Evolutionary conservation across 495 filamentous ascomycete genomes (phyloP).

Genomic region (Penicillium verhagenii): DNA sequence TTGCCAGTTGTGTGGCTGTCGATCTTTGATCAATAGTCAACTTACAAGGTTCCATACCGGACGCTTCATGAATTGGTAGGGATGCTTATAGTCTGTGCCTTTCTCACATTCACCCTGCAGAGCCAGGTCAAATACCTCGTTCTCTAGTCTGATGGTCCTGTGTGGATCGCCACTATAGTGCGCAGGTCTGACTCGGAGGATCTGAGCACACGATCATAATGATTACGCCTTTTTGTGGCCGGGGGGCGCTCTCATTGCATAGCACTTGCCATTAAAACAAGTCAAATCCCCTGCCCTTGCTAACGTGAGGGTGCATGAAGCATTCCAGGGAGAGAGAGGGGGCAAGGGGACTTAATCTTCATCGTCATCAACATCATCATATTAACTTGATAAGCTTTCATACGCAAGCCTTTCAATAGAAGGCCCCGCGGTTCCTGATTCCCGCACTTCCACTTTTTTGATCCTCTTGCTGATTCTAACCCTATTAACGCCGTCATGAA

Average conservation of each 20-base stretch:
- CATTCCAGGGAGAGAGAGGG: no score
- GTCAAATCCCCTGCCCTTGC: constrained; percentile 22
- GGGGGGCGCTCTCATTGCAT: background rate
- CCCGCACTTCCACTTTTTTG: background rate
- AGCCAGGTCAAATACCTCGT: background rate
- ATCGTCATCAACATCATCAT: no score
- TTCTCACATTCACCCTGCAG: constrained; percentile 6
- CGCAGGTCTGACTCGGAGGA: constrained; percentile 10
- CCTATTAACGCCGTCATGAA: constrained; percentile 17
- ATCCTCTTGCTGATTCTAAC: no score
- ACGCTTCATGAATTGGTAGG: constrained; percentile 8
- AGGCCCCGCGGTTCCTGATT: background rate
- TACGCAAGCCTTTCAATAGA: background rate
- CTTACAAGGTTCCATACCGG: constrained; percentile 12
- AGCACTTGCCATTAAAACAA: background rate
- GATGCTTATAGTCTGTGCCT: constrained; percentile 9
- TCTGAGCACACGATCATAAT: background rate
- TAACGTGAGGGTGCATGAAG: constrained; percentile 26
- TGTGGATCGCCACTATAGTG: constrained; percentile 2
- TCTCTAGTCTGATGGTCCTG: background rate
- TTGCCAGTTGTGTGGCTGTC: constrained; percentile 2
- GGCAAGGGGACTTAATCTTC: constrained; percentile 10
- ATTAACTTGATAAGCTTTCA: background rate
- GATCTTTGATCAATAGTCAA: background rate
- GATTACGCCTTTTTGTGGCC: background rate